phyloP scores from a whole-genome alignment of 2,329 filamentous ascomycete species.

The Xylariaceae sp. region DNA sequence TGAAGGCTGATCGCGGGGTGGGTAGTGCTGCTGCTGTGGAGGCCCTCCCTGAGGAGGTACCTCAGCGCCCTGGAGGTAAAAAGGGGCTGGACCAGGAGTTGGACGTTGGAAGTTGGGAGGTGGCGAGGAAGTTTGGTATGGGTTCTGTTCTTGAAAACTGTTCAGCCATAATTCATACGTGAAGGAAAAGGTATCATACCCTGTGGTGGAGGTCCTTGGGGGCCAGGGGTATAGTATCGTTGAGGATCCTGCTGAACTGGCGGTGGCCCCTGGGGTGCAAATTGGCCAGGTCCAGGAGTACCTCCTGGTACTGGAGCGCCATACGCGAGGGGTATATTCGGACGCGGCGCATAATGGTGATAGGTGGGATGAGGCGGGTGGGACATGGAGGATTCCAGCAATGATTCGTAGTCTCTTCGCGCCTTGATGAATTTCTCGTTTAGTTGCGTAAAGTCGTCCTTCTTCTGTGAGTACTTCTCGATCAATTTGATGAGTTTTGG shows the following conservation, averaged over 20 bases:
- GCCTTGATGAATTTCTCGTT: slow-evolving; percentile 99
- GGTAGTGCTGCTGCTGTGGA: slow-evolving; percentile 39
- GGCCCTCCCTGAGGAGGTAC: slow-evolving; percentile 37
- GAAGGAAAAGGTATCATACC: slow-evolving; percentile 27
- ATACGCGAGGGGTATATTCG: slow-evolving; percentile 44
- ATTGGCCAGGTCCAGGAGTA: slow-evolving; percentile 25
- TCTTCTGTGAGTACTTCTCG: slow-evolving; percentile 98
- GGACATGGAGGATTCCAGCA: slow-evolving; percentile 96
- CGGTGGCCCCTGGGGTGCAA: slow-evolving; percentile 38
- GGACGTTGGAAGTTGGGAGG: slow-evolving; percentile 53
- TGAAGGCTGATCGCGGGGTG: slow-evolving; percentile 48
- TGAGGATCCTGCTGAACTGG: slow-evolving; percentile 55
- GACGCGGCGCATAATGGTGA: slow-evolving; percentile 60
- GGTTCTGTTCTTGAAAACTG: slow-evolving; percentile 36
- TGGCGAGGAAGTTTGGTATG: slow-evolving; percentile 42
- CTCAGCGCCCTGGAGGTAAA: slow-evolving; percentile 61
- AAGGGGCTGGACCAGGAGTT: slow-evolving; percentile 52
- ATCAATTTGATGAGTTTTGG: slow-evolving; percentile 98
- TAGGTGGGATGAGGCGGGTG: slow-evolving; percentile 81
- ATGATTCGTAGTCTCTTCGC: slow-evolving; percentile 87
- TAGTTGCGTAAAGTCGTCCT: slow-evolving; percentile 96
- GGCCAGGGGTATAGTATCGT: slow-evolving; percentile 64
- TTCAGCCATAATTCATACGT: slow-evolving; percentile 16
- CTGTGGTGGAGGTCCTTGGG: slow-evolving; percentile 34
- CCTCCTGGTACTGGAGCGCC: slow-evolving; percentile 30